Evolutionary conservation across 768 basidiomycete species (phyloP).

Genomic region (Amanita molliuscula): DNA sequence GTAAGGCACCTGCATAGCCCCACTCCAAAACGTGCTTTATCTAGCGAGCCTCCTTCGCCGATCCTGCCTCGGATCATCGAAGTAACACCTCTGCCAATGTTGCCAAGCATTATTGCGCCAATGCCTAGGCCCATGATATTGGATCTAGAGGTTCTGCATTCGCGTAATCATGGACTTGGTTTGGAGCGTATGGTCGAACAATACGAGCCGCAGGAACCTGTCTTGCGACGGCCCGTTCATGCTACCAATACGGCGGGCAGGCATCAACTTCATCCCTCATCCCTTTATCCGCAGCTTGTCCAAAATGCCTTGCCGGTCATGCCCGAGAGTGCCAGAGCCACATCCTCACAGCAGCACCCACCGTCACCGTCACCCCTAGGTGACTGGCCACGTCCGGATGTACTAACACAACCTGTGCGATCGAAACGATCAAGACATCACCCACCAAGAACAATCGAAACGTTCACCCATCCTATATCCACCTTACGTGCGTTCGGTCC

Average conservation of each 20-base stretch:
- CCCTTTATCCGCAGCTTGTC: conserved; percentile 18
- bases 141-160: conserved; percentile 22
- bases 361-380: conserved; percentile 35
- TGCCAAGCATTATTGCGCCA: conserved; percentile 31
- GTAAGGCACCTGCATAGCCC: conserved; percentile 34
- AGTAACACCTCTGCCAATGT: conserved; percentile 18
- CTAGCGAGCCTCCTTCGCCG: conserved; percentile 23
- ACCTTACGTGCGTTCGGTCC: background rate
- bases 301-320: conserved; percentile 14
- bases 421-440: conserved; percentile 4
- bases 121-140: conserved; percentile 25
- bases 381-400: conserved; percentile 43
- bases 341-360: conserved; percentile 12
- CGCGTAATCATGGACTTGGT: conserved; percentile 29
- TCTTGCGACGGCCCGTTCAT: conserved; percentile 14
- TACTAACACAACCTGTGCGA: conserved; percentile 20
- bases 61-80: conserved; percentile 23
- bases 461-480: background rate
- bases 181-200: conserved; percentile 40
- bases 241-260: conserved; percentile 11
- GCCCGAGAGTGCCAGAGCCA: conserved; percentile 6
- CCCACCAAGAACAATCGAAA: background rate
- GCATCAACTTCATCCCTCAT: conserved; percentile 11
- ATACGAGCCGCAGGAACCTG: conserved; percentile 21
- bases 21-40: conserved; percentile 16